A percentile compares a stretch with the other conserved stretches of the same genome.
Evolutionary conservation across 371 early-diverging fungal species (phyloP).

Genomic region (Mortierella sp.): DNA sequence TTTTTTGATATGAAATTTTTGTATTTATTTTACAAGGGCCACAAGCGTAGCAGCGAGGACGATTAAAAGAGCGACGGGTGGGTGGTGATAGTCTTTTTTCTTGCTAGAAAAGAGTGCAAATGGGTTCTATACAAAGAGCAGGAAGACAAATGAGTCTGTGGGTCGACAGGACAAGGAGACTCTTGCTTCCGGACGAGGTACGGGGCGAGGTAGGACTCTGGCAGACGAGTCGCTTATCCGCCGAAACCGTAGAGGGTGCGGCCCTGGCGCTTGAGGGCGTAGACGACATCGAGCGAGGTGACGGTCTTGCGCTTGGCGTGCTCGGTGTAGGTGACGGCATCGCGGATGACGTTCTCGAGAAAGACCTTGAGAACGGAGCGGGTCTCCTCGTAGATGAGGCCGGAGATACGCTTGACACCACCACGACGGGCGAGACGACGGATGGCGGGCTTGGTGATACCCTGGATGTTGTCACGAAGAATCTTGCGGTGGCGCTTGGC

Average conservation of each 20-base stretch:
- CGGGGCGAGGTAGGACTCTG: conserved; percentile 2
- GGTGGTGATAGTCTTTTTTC: background rate
- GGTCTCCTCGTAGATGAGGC: conserved; percentile 99
- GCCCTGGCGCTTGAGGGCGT: conserved; percentile 98
- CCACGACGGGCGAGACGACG: conserved; percentile 99
- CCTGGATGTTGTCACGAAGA: conserved; percentile 98
- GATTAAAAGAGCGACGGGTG: background rate
- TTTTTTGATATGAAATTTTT: background rate
- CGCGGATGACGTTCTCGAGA: conserved; percentile 98
- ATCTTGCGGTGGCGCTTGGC: conserved; percentile 99
- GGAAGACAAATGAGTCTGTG: conserved; percentile 12
- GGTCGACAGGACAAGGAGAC: background rate
- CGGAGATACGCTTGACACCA: conserved; percentile 99
- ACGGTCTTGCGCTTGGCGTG: conserved; percentile 99
- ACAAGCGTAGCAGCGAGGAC: conserved; percentile 2
- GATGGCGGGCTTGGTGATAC: conserved; percentile 99
- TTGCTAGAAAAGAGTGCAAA: conserved; percentile 5
- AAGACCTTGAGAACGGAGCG: conserved; percentile 97
- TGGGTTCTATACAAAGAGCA: conserved; percentile 28
- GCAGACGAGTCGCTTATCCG: conserved; percentile 42
- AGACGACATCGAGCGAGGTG: conserved; percentile 92
- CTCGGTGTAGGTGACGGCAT: conserved; percentile 99
- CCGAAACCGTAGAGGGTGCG: conserved; percentile 85
- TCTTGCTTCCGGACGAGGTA: conserved; percentile 4
- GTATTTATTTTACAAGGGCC: conserved; percentile 2